phyloP scores from a whole-genome alignment of 2,329 filamentous ascomycete genomes.

The Xylariaceae sp. region DNA sequence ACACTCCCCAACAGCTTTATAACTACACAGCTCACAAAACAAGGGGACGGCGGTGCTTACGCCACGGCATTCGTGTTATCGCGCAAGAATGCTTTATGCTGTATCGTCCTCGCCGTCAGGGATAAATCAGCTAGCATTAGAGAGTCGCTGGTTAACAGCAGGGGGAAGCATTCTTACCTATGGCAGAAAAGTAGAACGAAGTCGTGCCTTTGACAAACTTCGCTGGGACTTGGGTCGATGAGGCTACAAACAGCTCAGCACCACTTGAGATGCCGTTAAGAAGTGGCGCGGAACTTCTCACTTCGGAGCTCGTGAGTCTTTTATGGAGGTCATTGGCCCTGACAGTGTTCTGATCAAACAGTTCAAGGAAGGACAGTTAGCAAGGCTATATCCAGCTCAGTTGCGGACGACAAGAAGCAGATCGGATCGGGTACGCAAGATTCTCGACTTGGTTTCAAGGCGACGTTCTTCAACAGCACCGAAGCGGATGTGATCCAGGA shows the following conservation, averaged over 20 bases:
- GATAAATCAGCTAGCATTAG: conserved; percentile 3
- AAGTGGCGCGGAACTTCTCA: too few relatives aligned
- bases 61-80: conserved; percentile 15
- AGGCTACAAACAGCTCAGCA: conserved; percentile 12
- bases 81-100: conserved; percentile 18
- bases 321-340: conserved; percentile 12
- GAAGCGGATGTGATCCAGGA: conserved; percentile 9
- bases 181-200: conserved; percentile 12
- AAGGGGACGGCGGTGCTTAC: conserved; percentile 17
- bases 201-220: conserved; percentile 12
- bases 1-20: conserved; percentile 8
- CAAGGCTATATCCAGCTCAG: conserved; percentile 14
- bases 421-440: conserved; percentile 5
- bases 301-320: too few relatives aligned
- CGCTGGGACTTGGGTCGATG: conserved; percentile 7
- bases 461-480: conserved; percentile 14
- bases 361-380: conserved; percentile 10
- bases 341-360: conserved; percentile 11
- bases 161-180: conserved; percentile 13
- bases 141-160: conserved; percentile 9
- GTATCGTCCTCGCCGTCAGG: conserved; percentile 15
- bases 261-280: too few relatives aligned
- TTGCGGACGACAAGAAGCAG: conserved; percentile 5
- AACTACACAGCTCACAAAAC: conserved; percentile 18
- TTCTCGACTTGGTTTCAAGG: conserved; percentile 14